Evolutionary conservation across 1,139 yeast genomes (phyloP).

Genomic region (Scheffersomyces lignicola): DNA sequence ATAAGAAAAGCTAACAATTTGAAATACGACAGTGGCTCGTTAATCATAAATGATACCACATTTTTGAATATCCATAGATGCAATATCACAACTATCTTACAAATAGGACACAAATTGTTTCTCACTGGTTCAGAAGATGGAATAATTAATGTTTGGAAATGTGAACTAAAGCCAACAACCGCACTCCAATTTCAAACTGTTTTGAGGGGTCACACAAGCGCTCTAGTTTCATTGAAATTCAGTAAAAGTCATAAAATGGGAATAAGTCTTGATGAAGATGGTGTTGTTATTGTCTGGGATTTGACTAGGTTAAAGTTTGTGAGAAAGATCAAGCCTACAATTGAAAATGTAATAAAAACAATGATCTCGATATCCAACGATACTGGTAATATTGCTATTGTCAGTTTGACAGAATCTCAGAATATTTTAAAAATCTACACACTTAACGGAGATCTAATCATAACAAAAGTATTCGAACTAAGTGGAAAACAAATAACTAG

Average conservation of each 20-base stretch:
- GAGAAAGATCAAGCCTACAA: constrained; percentile 32
- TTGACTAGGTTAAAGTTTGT: constrained; percentile 50
- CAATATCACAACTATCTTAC: constrained; percentile 34
- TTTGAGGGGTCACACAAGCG: constrained; percentile 54
- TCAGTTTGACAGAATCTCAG: constrained; percentile 18
- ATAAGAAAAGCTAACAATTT: constrained; percentile 36
- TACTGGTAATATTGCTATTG: constrained; percentile 51
- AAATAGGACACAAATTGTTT: constrained; percentile 39
- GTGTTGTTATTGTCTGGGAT: constrained; percentile 62
- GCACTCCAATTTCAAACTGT: constrained; percentile 45
- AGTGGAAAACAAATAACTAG: constrained; percentile 16
- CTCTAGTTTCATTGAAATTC: constrained; percentile 41
- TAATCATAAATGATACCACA: constrained; percentile 41
- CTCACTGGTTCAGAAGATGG: constrained; percentile 60
- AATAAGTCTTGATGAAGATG: constrained; percentile 50
- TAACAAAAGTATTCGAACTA: constrained; percentile 18
- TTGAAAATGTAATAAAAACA: constrained; percentile 11
- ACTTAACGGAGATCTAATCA: constrained; percentile 53
- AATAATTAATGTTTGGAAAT: constrained; percentile 56
- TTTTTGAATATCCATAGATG: constrained; percentile 44
- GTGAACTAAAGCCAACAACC: constrained; percentile 21
- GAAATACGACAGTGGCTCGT: constrained; percentile 30
- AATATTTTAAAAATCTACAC: constrained; percentile 41
- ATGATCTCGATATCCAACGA: constrained; percentile 52
- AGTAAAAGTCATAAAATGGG: constrained; percentile 54